A percentile compares a stretch with the other conserved stretches of the same genome.
Evolutionary conservation across 768 basidiomycete species (phyloP).

Genomic region (Podaxis sp.): DNA sequence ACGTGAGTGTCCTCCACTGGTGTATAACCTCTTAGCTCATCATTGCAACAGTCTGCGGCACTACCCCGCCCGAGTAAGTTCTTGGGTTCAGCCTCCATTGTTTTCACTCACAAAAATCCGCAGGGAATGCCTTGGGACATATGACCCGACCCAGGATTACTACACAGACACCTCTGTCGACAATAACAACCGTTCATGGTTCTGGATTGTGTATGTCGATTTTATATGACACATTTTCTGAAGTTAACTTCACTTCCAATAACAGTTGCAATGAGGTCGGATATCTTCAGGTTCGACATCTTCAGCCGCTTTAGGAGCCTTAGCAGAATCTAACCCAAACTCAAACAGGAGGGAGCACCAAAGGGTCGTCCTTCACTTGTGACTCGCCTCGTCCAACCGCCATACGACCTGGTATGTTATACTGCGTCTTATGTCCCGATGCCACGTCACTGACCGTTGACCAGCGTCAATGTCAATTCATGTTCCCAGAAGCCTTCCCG

Average conservation of each 20-base stretch:
- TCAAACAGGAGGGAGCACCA: slow-evolving; percentile 42
- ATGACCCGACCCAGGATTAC: slow-evolving; percentile 36
- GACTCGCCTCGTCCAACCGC: slow-evolving; percentile 51
- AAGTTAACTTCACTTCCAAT: background rate
- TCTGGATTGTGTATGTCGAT: slow-evolving; percentile 62
- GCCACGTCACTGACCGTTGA: background rate
- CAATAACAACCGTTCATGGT: slow-evolving; percentile 63
- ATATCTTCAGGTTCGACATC: slow-evolving; percentile 42
- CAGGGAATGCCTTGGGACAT: slow-evolving; percentile 44
- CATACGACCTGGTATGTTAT: slow-evolving; percentile 50
- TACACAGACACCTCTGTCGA: slow-evolving; percentile 59
- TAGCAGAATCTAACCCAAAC: background rate
- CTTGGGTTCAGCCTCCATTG: background rate
- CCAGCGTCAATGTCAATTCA: slow-evolving; percentile 68
- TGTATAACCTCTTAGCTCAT: background rate
- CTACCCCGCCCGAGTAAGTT: slow-evolving; percentile 46
- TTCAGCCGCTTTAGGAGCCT: background rate
- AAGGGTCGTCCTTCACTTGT: slow-evolving; percentile 43
- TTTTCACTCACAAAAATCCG: background rate
- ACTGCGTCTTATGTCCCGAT: background rate
- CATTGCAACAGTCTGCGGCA: slow-evolving; percentile 49
- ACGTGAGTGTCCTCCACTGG: slow-evolving; percentile 35
- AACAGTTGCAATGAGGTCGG: slow-evolving; percentile 73
- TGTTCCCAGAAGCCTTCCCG: slow-evolving; percentile 63
- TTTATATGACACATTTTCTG: no score